phyloP scores from a whole-genome alignment of 139 green algal species.

The Auxenochlorella pyrenoidosa region DNA sequence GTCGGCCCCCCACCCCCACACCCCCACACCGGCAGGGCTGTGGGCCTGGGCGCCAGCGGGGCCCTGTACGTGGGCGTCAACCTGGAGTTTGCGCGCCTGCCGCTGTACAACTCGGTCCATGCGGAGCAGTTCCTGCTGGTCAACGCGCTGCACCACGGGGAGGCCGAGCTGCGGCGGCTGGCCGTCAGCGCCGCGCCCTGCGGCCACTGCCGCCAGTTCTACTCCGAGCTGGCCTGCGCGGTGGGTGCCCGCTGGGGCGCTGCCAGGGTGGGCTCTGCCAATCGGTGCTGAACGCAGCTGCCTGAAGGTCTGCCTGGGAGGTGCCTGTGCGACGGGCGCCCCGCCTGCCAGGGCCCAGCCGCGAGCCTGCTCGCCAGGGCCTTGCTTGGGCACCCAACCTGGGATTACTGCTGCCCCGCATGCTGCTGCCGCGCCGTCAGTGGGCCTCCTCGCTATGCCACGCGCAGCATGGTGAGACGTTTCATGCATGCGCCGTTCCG shows the following conservation, averaged over 20 bases:
- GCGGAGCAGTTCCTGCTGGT: slow-evolving; percentile 89
- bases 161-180: slow-evolving; percentile 63
- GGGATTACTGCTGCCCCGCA: no score
- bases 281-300: no score
- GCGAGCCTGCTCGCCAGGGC: no score
- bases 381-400: no score
- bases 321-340: no score
- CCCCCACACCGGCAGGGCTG: slow-evolving; percentile 61
- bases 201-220: slow-evolving; percentile 91
- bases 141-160: slow-evolving; percentile 72
- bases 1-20: not conserved
- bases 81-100: slow-evolving; percentile 80
- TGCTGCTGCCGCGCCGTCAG: no score
- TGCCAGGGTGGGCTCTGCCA: no score
- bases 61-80: slow-evolving; percentile 89
- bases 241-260: slow-evolving; percentile 49
- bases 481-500: no score
- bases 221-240: slow-evolving; percentile 77
- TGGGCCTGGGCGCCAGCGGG: slow-evolving; percentile 75
- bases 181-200: slow-evolving; percentile 84
- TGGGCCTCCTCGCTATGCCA: no score
- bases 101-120: slow-evolving; percentile 87
- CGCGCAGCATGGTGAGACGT: no score
- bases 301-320: no score
- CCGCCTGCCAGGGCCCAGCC: no score